Evolutionary conservation across 371 early-diverging fungal species (phyloP).

Genomic region (Rhizopus delemar): DNA sequence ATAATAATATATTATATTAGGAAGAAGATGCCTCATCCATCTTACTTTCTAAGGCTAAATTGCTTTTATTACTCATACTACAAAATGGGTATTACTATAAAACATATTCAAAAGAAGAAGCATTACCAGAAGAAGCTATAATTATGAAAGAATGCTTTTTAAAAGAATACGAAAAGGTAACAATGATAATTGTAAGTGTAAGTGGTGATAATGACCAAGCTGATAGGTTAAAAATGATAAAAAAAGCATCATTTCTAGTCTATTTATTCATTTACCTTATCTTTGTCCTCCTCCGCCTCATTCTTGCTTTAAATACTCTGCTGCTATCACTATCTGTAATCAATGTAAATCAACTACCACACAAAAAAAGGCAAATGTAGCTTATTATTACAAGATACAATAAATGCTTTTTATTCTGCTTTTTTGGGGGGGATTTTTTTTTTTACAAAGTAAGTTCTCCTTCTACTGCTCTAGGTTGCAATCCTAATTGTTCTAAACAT

Average conservation of each 20-base stretch:
- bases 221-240: background rate
- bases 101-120: background rate
- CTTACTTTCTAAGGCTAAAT: background rate
- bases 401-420: no score
- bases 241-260: background rate
- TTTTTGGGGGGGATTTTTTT: no score
- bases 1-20: background rate
- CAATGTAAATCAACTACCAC: no score
- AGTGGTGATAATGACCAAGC: background rate
- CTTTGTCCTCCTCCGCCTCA: background rate
- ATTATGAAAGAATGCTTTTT: background rate
- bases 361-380: no score
- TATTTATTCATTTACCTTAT: background rate
- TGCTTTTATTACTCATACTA: slow-evolving; percentile 4
- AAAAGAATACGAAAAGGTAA: background rate
- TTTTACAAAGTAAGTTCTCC: slow-evolving; percentile 36
- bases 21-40: background rate
- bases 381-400: no score
- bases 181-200: background rate
- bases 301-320: background rate
- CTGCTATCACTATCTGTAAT: no score
- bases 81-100: slow-evolving; percentile 7
- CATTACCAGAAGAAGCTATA: background rate
- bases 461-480: slow-evolving; percentile 71
- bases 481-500: slow-evolving; percentile 72